Conservation (phyloP, 345 rosid genomes). For the rapeseed (Brassica napus) region DNA sequence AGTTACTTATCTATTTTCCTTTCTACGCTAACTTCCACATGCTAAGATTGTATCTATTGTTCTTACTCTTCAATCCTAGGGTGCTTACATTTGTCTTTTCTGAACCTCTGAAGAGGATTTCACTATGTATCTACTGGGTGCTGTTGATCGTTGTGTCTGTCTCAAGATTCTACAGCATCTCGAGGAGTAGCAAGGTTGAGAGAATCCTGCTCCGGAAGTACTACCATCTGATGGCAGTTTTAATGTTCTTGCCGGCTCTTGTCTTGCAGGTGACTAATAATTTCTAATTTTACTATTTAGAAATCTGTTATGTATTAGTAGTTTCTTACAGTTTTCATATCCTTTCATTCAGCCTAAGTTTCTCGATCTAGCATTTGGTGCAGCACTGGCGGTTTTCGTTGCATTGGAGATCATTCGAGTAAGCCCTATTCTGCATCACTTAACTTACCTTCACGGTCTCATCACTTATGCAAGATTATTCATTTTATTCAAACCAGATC, state of each 20-base stretch:
- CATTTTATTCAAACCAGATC: conserved; percentile 48
- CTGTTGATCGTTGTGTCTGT: conserved; percentile 68
- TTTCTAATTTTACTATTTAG: not conserved
- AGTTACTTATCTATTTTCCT: not conserved
- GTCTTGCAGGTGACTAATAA: conserved; percentile 73
- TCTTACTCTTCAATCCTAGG: conserved; percentile 49
- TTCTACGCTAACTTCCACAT: not conserved
- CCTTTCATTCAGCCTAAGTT: conserved; percentile 73
- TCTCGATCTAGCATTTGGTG: conserved; percentile 98
- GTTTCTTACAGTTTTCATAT: not conserved
- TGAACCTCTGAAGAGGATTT: conserved; percentile 75
- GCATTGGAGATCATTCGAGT: conserved; percentile 85
- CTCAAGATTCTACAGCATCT: conserved; percentile 71
- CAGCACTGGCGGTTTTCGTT: conserved; percentile 79
- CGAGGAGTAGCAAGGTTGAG: conserved; percentile 83
- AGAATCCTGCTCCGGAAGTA: conserved; percentile 96
- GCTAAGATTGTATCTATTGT: conserved; percentile 25
- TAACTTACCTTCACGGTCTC: not conserved
- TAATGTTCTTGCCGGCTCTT: conserved; percentile 93
- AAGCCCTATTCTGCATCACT: conserved; percentile 36
- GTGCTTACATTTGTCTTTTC: conserved; percentile 67
- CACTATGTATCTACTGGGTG: conserved; percentile 79
- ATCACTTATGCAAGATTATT: not conserved
- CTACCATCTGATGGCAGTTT: conserved; percentile 95
- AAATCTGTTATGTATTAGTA: not conserved